phyloP scores from a whole-genome alignment of 805 yeast species.

The Aciculoconidium aculeatum region DNA sequence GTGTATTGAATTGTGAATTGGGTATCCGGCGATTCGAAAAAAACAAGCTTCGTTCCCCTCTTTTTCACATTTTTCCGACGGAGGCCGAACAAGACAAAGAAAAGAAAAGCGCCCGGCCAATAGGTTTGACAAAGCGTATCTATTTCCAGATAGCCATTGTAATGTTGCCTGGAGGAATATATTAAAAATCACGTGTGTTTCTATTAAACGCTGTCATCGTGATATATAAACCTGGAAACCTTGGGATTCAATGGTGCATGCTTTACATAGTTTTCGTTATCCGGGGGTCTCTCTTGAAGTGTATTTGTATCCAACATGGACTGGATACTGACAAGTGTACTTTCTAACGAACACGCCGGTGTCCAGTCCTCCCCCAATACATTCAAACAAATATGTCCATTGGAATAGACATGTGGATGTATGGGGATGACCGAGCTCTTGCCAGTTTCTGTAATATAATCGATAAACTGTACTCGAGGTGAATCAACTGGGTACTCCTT shows the following conservation, averaged over 20 bases:
- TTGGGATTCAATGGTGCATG: conserved; percentile 57
- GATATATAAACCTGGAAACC: conserved; percentile 44
- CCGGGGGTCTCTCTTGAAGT: conserved; percentile 49
- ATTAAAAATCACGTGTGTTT: too few relatives aligned
- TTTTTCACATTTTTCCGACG: too few relatives aligned
- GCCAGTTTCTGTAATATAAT: conserved; percentile 6
- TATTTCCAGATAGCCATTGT: too few relatives aligned
- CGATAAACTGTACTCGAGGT: conserved; percentile 53
- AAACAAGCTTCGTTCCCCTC: too few relatives aligned
- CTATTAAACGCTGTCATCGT: conserved; percentile 49
- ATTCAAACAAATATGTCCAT: conserved; percentile 75
- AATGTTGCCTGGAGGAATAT: too few relatives aligned
- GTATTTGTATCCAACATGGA: conserved; percentile 54
- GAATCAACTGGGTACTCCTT: conserved; percentile 51
- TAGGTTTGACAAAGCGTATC: too few relatives aligned
- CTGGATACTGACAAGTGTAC: conserved; percentile 53
- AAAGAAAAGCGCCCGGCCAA: too few relatives aligned
- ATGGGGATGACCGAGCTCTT: conserved; percentile 40
- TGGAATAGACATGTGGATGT: conserved; percentile 71
- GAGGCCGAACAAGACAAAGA: too few relatives aligned
- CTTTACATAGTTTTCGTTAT: conserved; percentile 42
- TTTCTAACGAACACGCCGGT: conserved; percentile 50
- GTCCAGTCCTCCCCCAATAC: conserved; percentile 64
- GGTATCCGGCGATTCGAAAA: too few relatives aligned
- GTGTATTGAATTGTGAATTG: too few relatives aligned